Percentiles rank a stretch among this genome's conserved stretches.
Conservation (phyloP, 805 yeast genomes). For the Candida endomychidarum region DNA sequence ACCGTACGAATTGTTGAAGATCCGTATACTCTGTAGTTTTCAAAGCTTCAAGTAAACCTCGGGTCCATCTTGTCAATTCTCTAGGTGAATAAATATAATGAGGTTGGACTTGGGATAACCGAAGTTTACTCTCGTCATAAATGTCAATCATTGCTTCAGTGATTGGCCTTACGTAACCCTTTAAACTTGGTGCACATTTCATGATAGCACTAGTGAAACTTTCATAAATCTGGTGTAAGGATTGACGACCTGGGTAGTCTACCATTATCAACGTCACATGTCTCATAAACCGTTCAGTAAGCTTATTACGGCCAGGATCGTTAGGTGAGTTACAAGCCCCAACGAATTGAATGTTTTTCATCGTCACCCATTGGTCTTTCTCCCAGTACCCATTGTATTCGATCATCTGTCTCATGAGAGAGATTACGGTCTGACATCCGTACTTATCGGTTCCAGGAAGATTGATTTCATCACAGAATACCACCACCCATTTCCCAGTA, state of each 20-base stretch:
- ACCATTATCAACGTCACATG: conserved; percentile 68
- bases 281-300: conserved; percentile 63
- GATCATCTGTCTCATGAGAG: conserved; percentile 71
- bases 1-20: conserved; percentile 49
- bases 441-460: conserved; percentile 70
- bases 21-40: conserved; percentile 32
- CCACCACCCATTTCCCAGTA: conserved; percentile 68
- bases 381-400: conserved; percentile 81
- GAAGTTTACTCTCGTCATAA: conserved; percentile 45
- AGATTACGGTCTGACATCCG: conserved; percentile 71
- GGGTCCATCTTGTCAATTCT: conserved; percentile 83
- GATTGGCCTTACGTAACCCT: conserved; percentile 51
- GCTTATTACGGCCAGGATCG: conserved; percentile 66
- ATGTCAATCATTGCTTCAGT: conserved; percentile 68
- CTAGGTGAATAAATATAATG: conserved; percentile 86
- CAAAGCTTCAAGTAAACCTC: conserved; percentile 64
- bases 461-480: conserved; percentile 91
- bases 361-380: conserved; percentile 59
- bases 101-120: conserved; percentile 42
- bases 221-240: conserved; percentile 67
- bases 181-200: conserved; percentile 57
- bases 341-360: conserved; percentile 73
- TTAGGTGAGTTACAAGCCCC: conserved; percentile 94
- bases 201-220: conserved; percentile 57
- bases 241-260: conserved; percentile 68